Evolutionary conservation across 2,329 filamentous ascomycete species (phyloP), one percentile per base, ranked within the genome.

Genomic region (Sporothrix phasma): DNA sequence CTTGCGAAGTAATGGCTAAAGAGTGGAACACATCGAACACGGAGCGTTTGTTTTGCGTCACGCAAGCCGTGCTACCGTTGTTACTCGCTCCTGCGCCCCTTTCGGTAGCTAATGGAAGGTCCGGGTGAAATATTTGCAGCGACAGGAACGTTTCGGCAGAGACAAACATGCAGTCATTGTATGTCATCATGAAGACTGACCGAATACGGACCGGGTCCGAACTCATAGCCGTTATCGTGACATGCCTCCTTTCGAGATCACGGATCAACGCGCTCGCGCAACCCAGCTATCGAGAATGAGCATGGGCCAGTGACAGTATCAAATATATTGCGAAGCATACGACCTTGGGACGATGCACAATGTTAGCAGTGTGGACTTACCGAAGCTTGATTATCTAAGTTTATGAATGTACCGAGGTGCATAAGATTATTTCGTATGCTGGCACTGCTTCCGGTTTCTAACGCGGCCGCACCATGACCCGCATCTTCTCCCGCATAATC

Each of bases 181-280:
- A 77, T 37, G 82, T 87, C 73, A 95, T 92, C 84, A 90, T 92
- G 70, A 89, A 82, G 11, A 97, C 75, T 0, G 79, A 80, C 26
- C 75, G 78, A 29, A 96, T 78, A 6, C 78, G 80, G 68, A 89
- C 89, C 47, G 83, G 75, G 10, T 34, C 13, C n/a, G 19, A 13
- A 15, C 22, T 13, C 51, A 19, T 3, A 31, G 11, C 41, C 8
- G 15, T 39, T 17, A n/a, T 8, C 5, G 22, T 13, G 2, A 29
- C 39, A n/a, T 60, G 81, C 69, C 85, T 82, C 61, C 90, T 85
- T 69, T 90, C 85, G 26, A 97, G 74, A 68, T 95, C 90, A 5
- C 83, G 82, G n/a, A 97, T 76, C 2, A 97, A 77, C 29, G 92
- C 92, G n/a, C 92, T 91, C 29, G 88, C 89, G 74, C 94, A 97